Conservation (phyloP, 345 rosid genomes). For the Citrus sp. region DNA sequence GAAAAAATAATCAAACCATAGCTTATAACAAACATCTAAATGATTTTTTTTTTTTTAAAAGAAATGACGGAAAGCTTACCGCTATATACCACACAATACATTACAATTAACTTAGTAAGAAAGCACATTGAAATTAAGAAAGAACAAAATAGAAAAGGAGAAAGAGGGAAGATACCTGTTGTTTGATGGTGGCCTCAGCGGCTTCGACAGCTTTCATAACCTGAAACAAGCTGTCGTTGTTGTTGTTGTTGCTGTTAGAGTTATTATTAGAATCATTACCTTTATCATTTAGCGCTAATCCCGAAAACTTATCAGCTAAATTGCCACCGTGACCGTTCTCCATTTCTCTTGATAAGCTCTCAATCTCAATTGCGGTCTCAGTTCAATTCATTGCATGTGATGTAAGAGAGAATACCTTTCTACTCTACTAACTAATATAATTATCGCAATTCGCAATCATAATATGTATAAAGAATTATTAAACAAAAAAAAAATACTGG, state of each 20-base stretch:
- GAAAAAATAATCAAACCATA: background rate
- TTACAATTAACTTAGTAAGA: background rate
- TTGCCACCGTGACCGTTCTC: slow-evolving; percentile 72
- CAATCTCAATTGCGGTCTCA: background rate
- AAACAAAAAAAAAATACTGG: too few relatives aligned
- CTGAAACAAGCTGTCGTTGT: slow-evolving; percentile 74
- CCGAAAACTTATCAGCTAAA: slow-evolving; percentile 57
- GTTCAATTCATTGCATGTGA: background rate
- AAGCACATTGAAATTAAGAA: background rate
- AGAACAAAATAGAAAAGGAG: too few relatives aligned
- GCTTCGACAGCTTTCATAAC: slow-evolving; percentile 96
- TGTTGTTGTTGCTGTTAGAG: slow-evolving; percentile 26
- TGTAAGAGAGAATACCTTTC: too few relatives aligned
- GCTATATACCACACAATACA: too few relatives aligned
- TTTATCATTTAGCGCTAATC: slow-evolving; percentile 40
- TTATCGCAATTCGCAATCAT: too few relatives aligned
- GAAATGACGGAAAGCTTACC: too few relatives aligned
- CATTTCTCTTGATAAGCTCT: slow-evolving; percentile 32
- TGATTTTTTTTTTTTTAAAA: too few relatives aligned
- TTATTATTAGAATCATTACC: slow-evolving; percentile 1
- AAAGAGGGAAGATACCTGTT: slow-evolving; percentile 49
- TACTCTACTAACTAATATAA: too few relatives aligned
- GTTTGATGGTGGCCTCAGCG: slow-evolving; percentile 87
- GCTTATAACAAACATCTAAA: background rate
- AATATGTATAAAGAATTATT: too few relatives aligned